Evolutionary conservation across 2,329 filamentous ascomycete species (phyloP).

Genomic region (Orbilia oligospora): DNA sequence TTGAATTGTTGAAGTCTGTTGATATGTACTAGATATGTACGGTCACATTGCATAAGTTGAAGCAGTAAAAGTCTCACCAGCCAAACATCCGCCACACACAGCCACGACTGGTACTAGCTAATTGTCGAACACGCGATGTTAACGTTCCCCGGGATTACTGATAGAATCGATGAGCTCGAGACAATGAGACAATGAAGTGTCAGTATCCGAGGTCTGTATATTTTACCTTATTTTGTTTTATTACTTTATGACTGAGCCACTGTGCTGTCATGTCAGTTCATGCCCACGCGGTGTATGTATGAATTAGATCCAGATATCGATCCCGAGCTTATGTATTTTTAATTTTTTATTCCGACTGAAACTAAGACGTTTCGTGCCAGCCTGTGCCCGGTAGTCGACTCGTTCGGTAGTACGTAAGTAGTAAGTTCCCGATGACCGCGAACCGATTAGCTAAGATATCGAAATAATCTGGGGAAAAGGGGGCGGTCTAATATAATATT

Average conservation of each 20-base stretch:
- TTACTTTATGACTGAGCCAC: slow-evolving; percentile 17
- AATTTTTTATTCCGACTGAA: not conserved
- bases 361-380: not conserved
- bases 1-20: not conserved
- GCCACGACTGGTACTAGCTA: not conserved
- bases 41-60: slow-evolving; percentile 14
- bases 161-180: slow-evolving; percentile 14
- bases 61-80: slow-evolving; percentile 21
- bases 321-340: not conserved
- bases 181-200: slow-evolving; percentile 2
- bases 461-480: slow-evolving; percentile 1
- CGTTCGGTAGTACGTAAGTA: no score
- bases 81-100: slow-evolving; percentile 23
- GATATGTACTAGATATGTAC: not conserved
- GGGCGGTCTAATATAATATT: not conserved
- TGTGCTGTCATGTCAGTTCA: not conserved
- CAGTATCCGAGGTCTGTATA: not conserved
- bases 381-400: not conserved
- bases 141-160: slow-evolving; percentile 23
- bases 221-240: not conserved
- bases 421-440: not conserved
- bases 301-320: not conserved
- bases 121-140: not conserved
- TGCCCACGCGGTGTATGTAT: not conserved
- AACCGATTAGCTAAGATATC: slow-evolving; percentile 24